A percentile compares a stretch with the other conserved stretches of the same genome.
phyloP scores from a whole-genome alignment of 2,329 filamentous ascomycete species.

The Alternaria triticimaculans region DNA sequence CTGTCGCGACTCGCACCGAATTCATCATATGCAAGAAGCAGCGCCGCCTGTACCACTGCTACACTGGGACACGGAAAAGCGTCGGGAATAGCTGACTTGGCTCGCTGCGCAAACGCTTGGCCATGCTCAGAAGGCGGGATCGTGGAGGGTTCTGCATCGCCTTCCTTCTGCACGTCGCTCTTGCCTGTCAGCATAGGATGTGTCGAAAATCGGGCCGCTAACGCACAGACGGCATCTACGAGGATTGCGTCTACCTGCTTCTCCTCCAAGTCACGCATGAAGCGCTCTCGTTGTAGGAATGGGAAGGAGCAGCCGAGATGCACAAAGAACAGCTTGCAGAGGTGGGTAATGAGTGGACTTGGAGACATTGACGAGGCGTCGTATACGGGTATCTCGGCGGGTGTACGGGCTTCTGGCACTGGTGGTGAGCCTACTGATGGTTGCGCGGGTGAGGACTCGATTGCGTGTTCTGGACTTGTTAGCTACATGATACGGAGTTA shows the following conservation, averaged over 20 bases:
- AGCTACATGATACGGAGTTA: neutral
- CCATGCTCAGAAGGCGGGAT: constrained; percentile 70
- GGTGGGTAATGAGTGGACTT: constrained; percentile 74
- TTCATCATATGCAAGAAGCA: constrained; percentile 86
- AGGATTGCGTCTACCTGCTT: constrained; percentile 84
- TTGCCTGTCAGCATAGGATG: constrained; percentile 60
- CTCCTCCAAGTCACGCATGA: constrained; percentile 76
- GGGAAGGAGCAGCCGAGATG: constrained; percentile 87
- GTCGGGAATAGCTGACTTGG: constrained; percentile 82
- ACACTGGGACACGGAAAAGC: constrained; percentile 83
- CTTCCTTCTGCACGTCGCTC: constrained; percentile 56
- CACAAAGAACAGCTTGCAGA: constrained; percentile 81
- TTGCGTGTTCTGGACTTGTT: constrained; percentile 24
- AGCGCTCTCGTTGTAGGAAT: constrained; percentile 76
- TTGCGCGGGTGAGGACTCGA: constrained; percentile 47
- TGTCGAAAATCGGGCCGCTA: constrained; percentile 80
- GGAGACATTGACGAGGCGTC: constrained; percentile 76
- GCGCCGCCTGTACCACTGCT: constrained; percentile 80
- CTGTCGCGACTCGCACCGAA: constrained; percentile 90
- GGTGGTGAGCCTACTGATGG: constrained; percentile 37
- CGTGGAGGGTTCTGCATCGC: constrained; percentile 24
- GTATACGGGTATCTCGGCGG: constrained; percentile 68
- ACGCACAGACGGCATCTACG: constrained; percentile 83
- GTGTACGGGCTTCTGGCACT: constrained; percentile 51
- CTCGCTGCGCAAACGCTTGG: constrained; percentile 78